Conservation (phyloP, 2,329 filamentous ascomycete genomes). For the Colletotrichum euphorbiae region DNA sequence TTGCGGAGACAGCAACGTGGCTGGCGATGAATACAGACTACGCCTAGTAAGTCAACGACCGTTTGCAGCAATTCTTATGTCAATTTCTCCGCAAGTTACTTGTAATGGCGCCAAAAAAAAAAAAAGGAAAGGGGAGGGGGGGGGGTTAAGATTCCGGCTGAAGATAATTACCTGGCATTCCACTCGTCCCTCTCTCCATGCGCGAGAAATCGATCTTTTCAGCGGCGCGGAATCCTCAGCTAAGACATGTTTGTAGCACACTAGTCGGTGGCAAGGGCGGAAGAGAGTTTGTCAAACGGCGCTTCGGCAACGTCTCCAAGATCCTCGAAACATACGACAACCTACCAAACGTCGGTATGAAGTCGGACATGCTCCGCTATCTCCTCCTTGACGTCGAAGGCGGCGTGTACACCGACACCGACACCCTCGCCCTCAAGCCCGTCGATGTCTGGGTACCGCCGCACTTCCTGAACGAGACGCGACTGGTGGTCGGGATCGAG, state of each 20-base stretch:
- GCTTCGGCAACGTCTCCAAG: conserved; percentile 40
- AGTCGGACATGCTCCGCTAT: conserved; percentile 76
- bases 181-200: no score
- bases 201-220: no score
- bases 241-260: conserved; percentile 36
- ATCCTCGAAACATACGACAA: conserved; percentile 42
- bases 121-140: no score
- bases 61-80: neutral
- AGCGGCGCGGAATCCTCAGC: neutral
- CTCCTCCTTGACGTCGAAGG: conserved; percentile 80
- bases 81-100: no score
- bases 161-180: no score
- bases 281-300: conserved; percentile 42
- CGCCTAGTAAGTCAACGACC: conserved; percentile 30
- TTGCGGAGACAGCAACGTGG: conserved; percentile 35
- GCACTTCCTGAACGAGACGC: conserved; percentile 27
- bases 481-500: conserved; percentile 46
- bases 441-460: conserved; percentile 50
- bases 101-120: no score
- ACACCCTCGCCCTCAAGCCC: conserved; percentile 51
- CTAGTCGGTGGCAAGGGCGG: conserved; percentile 44
- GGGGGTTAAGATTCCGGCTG: no score
- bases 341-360: conserved; percentile 53
- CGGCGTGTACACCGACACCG: conserved; percentile 74
- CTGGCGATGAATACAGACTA: conserved; percentile 38